These are phyloP conservation scores for Chrysoporthe cubensis DNA, from an alignment of 2,329 filamentous ascomycete genomes.

Conservation along the genomic window DNA sequence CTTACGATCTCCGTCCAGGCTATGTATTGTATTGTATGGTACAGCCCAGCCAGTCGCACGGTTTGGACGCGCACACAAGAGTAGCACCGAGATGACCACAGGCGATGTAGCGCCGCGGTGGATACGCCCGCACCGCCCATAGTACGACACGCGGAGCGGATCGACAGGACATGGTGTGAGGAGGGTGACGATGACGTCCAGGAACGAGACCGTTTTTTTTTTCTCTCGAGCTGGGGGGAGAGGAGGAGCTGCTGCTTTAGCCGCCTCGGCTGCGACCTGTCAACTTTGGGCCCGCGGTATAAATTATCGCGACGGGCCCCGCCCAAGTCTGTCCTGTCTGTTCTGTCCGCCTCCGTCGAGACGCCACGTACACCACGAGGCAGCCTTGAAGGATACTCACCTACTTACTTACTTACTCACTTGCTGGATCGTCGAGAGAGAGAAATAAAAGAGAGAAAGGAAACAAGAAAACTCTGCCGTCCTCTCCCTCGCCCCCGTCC, in stretches of 20 bases:
- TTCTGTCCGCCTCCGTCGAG: not conserved
- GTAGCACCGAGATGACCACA: too few species aligned
- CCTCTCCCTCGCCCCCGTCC: not conserved
- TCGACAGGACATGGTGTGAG: conserved; percentile 8
- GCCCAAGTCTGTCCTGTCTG: not conserved
- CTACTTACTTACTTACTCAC: not conserved
- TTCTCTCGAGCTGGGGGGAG: too few species aligned
- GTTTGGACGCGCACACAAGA: too few species aligned
- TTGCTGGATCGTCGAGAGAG: too few species aligned
- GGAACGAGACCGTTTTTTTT: too few species aligned
- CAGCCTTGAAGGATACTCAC: not conserved
- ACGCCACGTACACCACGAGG: not conserved
- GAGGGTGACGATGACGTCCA: conserved; percentile 1
- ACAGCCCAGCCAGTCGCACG: too few species aligned
- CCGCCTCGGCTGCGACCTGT: not conserved
- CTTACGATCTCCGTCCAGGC: too few species aligned
- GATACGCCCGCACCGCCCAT: too few species aligned
- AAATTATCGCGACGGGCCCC: not conserved
- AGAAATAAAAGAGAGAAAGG: not conserved
- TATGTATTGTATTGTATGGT: not conserved
- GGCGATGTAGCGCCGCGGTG: too few species aligned
- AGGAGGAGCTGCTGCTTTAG: not conserved
- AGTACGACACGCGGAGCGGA: not conserved
- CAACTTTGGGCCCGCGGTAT: not conserved
- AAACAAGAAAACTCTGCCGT: not conserved